phyloP scores from a whole-genome alignment of 2,329 filamentous ascomycete species.

The Cladosporium cucumerinum region DNA sequence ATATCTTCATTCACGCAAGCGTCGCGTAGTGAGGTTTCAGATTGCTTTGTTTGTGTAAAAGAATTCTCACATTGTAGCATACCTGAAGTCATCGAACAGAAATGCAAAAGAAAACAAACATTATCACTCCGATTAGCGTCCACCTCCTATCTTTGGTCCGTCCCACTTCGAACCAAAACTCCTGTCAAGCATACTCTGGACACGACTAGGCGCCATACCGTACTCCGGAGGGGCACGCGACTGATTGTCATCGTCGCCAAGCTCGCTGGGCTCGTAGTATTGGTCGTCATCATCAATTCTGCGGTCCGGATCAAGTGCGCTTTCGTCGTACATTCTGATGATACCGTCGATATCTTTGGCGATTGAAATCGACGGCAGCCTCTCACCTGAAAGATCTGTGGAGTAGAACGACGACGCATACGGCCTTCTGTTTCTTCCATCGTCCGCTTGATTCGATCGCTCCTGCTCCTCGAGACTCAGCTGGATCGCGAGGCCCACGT shows the following conservation, averaged over 20 bases:
- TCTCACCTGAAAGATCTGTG: not conserved
- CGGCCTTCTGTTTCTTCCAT: not conserved
- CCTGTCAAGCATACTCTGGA: not conserved
- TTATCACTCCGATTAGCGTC: not conserved
- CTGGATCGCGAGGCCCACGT: not conserved
- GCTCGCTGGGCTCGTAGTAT: not conserved
- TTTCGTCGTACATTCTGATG: constrained; percentile 13
- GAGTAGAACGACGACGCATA: not conserved
- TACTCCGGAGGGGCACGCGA: not conserved
- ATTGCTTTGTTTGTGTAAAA: not conserved
- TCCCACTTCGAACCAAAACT: not conserved
- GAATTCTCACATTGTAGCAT: not conserved
- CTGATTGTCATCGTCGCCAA: not conserved
- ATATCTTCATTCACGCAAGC: not conserved
- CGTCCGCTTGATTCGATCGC: not conserved
- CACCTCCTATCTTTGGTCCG: not conserved
- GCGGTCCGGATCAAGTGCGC: not conserved
- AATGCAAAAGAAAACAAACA: not conserved
- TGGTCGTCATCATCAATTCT: not conserved
- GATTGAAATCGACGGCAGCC: not conserved
- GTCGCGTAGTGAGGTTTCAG: not conserved
- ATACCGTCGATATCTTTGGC: constrained; percentile 10
- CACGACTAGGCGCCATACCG: not conserved
- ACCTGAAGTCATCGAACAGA: not conserved
- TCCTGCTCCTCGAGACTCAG: not conserved